These are phyloP conservation scores for Geopyxis carbonaria DNA, from an alignment of 495 filamentous ascomycete genomes.

Conservation along the genomic window DNA sequence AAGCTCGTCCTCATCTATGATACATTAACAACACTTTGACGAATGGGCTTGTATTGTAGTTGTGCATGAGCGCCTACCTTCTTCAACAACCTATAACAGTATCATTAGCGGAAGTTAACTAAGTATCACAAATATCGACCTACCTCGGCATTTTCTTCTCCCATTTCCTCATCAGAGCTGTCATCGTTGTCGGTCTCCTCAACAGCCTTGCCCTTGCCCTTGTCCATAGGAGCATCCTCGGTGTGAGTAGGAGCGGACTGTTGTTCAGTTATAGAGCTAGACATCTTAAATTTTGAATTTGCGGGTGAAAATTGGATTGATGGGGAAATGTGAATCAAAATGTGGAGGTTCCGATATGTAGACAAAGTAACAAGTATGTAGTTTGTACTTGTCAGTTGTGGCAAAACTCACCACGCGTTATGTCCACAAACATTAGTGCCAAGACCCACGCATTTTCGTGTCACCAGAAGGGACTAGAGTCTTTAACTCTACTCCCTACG, in stretches of 20 bases:
- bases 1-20: conserved; percentile 65
- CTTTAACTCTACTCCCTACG: too few relatives aligned
- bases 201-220: conserved; percentile 49
- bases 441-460: too few relatives aligned
- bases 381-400: too few relatives aligned
- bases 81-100: too few relatives aligned
- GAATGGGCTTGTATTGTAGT: too few relatives aligned
- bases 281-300: conserved; percentile 19
- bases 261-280: conserved; percentile 19
- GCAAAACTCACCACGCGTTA: too few relatives aligned
- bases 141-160: conserved; percentile 42
- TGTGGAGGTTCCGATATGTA: background rate
- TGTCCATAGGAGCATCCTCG: conserved; percentile 30
- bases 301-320: background rate
- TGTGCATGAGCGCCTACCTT: too few relatives aligned
- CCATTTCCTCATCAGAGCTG: conserved; percentile 44
- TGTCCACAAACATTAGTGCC: too few relatives aligned
- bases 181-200: conserved; percentile 52
- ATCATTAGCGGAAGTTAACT: too few relatives aligned
- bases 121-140: conserved; percentile 22
- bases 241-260: conserved; percentile 29
- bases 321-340: background rate
- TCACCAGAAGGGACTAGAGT: too few relatives aligned
- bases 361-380: background rate
- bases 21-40: too few relatives aligned